Conservation (phyloP, 495 filamentous ascomycete species). For the Daldinia decipiens region DNA sequence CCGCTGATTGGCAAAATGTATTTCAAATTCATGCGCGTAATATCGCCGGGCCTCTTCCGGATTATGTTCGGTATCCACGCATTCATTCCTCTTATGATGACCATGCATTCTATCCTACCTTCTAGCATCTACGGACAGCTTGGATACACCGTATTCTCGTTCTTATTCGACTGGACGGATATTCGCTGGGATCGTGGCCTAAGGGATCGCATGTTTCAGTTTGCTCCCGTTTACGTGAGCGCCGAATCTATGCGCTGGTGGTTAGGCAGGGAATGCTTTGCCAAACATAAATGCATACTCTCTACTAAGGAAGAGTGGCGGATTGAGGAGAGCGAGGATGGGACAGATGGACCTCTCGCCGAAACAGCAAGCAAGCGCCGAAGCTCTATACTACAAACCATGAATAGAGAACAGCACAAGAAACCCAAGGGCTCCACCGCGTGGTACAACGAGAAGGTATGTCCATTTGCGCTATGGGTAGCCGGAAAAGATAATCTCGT, state of each 20-base stretch:
- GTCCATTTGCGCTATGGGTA: constrained; percentile 91
- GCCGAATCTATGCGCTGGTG: constrained; percentile 96
- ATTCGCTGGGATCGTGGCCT: constrained; percentile 84
- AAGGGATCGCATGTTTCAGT: constrained; percentile 87
- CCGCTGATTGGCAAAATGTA: constrained; percentile 87
- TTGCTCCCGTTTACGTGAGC: constrained; percentile 88
- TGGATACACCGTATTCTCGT: constrained; percentile 90
- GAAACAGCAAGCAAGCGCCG: constrained; percentile 26
- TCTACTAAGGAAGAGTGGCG: constrained; percentile 74
- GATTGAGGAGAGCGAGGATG: constrained; percentile 72
- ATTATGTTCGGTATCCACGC: constrained; percentile 91
- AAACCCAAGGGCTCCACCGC: constrained; percentile 61
- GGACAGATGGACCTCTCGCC: constrained; percentile 45
- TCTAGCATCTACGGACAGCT: constrained; percentile 80
- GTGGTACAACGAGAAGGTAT: constrained; percentile 84
- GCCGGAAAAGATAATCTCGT: constrained; percentile 84
- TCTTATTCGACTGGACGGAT: constrained; percentile 92
- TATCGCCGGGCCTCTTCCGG: constrained; percentile 79
- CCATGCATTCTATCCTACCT: constrained; percentile 73
- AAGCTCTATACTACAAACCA: neutral
- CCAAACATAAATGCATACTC: constrained; percentile 90
- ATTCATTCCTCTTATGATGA: constrained; percentile 96
- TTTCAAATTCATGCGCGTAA: constrained; percentile 89
- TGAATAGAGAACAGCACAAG: constrained; percentile 32
- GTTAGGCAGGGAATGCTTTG: constrained; percentile 91